A percentile compares a stretch with the other conserved stretches of the same genome.
Evolutionary conservation across 768 basidiomycete species (phyloP).

Genomic region (Rhodosporidiobolus odoratus): DNA sequence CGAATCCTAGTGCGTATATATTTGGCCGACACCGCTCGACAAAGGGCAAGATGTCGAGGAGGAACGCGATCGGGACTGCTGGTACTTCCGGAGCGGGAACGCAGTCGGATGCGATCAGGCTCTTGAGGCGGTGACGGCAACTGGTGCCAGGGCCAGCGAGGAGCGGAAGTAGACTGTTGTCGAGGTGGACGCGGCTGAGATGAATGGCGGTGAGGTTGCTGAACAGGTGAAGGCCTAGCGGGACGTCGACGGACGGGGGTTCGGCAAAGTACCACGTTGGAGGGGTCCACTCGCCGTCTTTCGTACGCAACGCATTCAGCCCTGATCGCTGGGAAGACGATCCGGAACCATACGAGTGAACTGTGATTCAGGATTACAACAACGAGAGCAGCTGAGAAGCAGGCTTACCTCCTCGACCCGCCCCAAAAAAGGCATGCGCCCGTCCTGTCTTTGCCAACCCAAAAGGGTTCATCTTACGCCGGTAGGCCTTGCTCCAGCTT

Average conservation of each 20-base stretch:
- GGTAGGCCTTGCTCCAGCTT: not conserved
- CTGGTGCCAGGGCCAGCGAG: slow-evolving; percentile 44
- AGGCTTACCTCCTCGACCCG: too few relatives aligned
- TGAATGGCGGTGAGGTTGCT: not conserved
- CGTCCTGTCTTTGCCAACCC: not conserved
- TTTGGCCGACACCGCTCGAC: too few relatives aligned
- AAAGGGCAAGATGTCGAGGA: not conserved
- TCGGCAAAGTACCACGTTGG: too few relatives aligned
- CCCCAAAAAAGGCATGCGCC: too few relatives aligned
- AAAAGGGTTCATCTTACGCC: not conserved
- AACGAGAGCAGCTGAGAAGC: too few relatives aligned
- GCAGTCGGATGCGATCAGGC: not conserved
- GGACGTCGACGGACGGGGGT: not conserved
- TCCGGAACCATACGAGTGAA: too few relatives aligned
- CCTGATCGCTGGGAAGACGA: too few relatives aligned
- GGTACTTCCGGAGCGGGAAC: not conserved
- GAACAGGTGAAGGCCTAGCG: not conserved
- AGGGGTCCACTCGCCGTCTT: too few relatives aligned
- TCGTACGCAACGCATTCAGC: too few relatives aligned
- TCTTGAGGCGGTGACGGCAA: too few relatives aligned
- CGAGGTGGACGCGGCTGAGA: not conserved
- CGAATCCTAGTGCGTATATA: too few relatives aligned
- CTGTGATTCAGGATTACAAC: too few relatives aligned
- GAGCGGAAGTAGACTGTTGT: slow-evolving; percentile 47
- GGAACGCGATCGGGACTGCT: not conserved